Evolutionary conservation across 495 filamentous ascomycete species (phyloP), one percentile per base, ranked within the genome.

Genomic region (Geopyxis carbonaria): DNA sequence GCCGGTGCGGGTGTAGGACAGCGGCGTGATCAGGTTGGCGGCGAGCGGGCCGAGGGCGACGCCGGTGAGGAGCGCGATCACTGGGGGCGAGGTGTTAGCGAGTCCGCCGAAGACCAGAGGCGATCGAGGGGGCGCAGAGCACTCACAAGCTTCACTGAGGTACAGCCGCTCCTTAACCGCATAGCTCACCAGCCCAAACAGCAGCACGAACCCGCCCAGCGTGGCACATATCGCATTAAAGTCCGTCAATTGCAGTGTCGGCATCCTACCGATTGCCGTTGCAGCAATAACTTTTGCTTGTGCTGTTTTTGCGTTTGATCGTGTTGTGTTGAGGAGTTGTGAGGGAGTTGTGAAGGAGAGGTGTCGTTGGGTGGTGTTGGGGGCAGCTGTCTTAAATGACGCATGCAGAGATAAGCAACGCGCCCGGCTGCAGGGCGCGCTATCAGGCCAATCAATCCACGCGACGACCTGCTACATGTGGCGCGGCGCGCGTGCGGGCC

Each of bases 101-200:
- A 24, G 25, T 15, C 24, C 30, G 19, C 13, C 37, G 30, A 28
- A 21, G 11, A 27, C 5, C 8, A 7, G 19, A 22, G 16, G 21
- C 34, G 16, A 31, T 21, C 7, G 32, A 34, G 29, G 21, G 30
- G n/a, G 16, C 13, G 30, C 28, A 24, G 14, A 18, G 34, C 10
- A 69, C 79, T 42, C 63, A 86, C 82, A 66, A 42, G 85, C 80
- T 67, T 93, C 86, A 11, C 81, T 91, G 4, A 95, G 69, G 53
- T 92, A 93, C 56, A 85, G 86, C 47, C 71, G 75, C 61, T 93
- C 85, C 53, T 93, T 93, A 59, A 77, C 68, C 8, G 93, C 68
- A 58, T 86, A 92, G 2, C 81, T 89, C 0, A 93, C 82, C 25
- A 93, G 63, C 6, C 80, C 82, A 54, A 91, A 95, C 15, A 91